A percentile compares a stretch with the other conserved stretches of the same genome.
Evolutionary conservation across 2,329 filamentous ascomycete species (phyloP).

Genomic region (Colletotrichum siamense): DNA sequence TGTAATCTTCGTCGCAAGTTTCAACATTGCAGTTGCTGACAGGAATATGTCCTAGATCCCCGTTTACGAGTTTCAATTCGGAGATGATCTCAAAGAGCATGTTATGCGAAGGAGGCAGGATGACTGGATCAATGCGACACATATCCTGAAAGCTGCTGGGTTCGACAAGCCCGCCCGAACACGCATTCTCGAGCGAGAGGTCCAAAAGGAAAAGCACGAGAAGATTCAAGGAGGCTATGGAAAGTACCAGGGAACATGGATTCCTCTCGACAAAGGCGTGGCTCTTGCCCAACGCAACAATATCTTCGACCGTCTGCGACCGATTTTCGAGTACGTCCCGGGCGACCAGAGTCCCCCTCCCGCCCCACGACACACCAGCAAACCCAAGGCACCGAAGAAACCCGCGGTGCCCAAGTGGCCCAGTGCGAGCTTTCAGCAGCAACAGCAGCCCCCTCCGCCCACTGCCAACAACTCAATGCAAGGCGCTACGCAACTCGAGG

Average conservation of each 20-base stretch:
- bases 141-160: conserved; percentile 95
- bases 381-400: conserved; percentile 78
- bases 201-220: conserved; percentile 95
- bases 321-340: conserved; percentile 88
- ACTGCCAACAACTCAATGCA: conserved; percentile 29
- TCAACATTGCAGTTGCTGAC: neutral
- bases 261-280: conserved; percentile 83
- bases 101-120: conserved; percentile 94
- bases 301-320: conserved; percentile 79
- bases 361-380: conserved; percentile 90
- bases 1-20: neutral
- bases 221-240: conserved; percentile 98
- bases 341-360: conserved; percentile 90
- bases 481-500: conserved; percentile 49
- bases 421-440: conserved; percentile 35
- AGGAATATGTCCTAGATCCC: conserved; percentile 68
- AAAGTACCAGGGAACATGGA: conserved; percentile 99
- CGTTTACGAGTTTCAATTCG: conserved; percentile 92
- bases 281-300: conserved; percentile 86
- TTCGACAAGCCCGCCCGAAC: conserved; percentile 97
- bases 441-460: conserved; percentile 3
- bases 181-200: conserved; percentile 92
- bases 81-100: conserved; percentile 79
- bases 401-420: conserved; percentile 68
- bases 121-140: conserved; percentile 99